Base-by-base conservation (phyloP, 768 basidiomycete genomes). In the Candolleomyces aberdarensis region DNA sequence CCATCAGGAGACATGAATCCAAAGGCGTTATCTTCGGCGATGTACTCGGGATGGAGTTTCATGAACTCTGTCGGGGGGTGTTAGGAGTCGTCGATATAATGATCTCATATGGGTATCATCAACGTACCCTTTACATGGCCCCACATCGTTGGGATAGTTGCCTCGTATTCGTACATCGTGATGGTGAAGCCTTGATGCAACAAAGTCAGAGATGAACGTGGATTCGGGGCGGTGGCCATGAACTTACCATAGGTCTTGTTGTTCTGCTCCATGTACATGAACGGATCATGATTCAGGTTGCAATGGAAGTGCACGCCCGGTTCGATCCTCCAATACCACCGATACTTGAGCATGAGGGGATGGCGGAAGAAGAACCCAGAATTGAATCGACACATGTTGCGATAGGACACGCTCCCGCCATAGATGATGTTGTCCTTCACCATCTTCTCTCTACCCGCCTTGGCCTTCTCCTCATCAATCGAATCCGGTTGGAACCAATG, bases 251-350 rank as follows among this genome's bases (percentile, higher is more conserved):
- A 93, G 0, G 84, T 76, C 70, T 88, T 89, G 54, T 85, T 79
- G 59, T 88, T 75, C 20, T 87, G 80, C 68, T 87, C 79, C 88
- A 92, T 90, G 69, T 79, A 82, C 5, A 84, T 59, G 80, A 93
- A 92, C 0, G 91, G 91, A 67, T 86, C 85, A 41, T 76, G 78
- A 58, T 80, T 74, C 60, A 87, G 71, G 66, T 92, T 85, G 71
- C 91, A 92, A 74, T 84, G 88, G 76, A 86, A 88, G 71, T 89
- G 87, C 56, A 92, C 85, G 63, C 84, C 81, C 2, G 90, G 89
- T 62, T 91, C 89, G 49, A 92, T 83, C 14, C 90, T 80, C 90
- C 89, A 92, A 72, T 92, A 92, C 79, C 86, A 92, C 58, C 86
- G 80, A 70, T 86, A 91, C 50, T 84, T 75, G 59, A 82, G 78